phyloP scores from a whole-genome alignment of 2,329 filamentous ascomycete genomes.

The Alternaria postmessia region DNA sequence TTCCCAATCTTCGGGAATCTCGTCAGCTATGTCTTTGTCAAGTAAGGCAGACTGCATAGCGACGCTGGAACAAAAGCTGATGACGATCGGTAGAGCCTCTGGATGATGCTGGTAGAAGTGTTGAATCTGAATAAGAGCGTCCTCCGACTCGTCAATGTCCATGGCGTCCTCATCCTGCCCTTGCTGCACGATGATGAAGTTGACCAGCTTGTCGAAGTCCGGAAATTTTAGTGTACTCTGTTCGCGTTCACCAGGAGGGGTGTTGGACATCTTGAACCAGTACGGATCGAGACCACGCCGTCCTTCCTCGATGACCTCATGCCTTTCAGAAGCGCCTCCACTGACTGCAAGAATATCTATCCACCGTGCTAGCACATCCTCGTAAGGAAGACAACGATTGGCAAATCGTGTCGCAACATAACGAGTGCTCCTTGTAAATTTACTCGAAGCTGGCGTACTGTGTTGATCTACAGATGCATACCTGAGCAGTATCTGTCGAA shows the following conservation, averaged over 20 bases:
- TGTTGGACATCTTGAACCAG: conserved; percentile 71
- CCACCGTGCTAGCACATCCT: conserved; percentile 82
- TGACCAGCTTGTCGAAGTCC: conserved; percentile 55
- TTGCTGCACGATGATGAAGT: conserved; percentile 55
- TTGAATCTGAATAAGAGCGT: conserved; percentile 38
- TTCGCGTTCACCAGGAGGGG: conserved; percentile 36
- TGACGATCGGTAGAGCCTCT: conserved; percentile 71
- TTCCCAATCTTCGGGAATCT: conserved; percentile 84
- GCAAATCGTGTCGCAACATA: conserved; percentile 88
- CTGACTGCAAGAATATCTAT: conserved; percentile 84
- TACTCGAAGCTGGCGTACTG: conserved; percentile 50
- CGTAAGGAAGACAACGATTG: conserved; percentile 84
- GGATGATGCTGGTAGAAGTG: conserved; percentile 46
- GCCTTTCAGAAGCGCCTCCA: conserved; percentile 71
- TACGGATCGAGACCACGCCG: conserved; percentile 84
- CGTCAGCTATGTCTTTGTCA: conserved; percentile 55
- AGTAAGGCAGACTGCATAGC: conserved; percentile 65
- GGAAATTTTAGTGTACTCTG: conserved; percentile 46
- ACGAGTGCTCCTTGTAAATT: conserved; percentile 66
- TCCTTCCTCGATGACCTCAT: conserved; percentile 89
- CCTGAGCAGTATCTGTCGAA: conserved; percentile 46
- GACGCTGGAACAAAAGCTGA: conserved; percentile 72
- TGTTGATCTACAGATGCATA: conserved; percentile 35
- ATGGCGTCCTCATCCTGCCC: conserved; percentile 46
- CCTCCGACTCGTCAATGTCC: conserved; percentile 39